These are phyloP conservation scores for Truncatella angustata DNA, from an alignment of 2,329 filamentous ascomycete species.

Conservation along the genomic window DNA sequence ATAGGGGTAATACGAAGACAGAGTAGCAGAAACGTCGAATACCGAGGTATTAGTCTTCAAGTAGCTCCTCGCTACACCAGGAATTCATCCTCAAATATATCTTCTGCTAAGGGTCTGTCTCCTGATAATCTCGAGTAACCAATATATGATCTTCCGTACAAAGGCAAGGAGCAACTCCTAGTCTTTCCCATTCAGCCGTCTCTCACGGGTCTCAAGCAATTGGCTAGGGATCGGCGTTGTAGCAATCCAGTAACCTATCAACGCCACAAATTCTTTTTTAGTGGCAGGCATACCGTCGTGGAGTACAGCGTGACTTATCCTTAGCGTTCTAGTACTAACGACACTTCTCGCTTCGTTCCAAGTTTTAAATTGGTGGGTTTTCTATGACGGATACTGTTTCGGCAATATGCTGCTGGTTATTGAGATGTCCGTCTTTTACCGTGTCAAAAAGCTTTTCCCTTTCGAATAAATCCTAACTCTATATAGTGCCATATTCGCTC, in stretches of 20 bases:
- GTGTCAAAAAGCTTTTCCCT: conserved; percentile 26
- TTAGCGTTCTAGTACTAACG: conserved; percentile 20
- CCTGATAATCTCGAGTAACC: conserved; percentile 27
- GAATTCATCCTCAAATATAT: no score
- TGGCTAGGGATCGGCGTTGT: conserved; percentile 23
- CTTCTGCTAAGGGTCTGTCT: conserved; percentile 21
- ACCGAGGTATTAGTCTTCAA: no score
- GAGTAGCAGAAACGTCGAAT: no score
- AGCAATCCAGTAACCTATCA: conserved; percentile 26
- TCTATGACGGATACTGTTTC: conserved; percentile 37
- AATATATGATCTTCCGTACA: conserved; percentile 21
- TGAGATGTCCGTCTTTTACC: conserved; percentile 16
- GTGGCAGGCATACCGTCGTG: no score
- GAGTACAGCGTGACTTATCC: conserved; percentile 12
- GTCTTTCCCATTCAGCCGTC: conserved; percentile 20
- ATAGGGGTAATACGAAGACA: no score
- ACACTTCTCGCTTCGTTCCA: conserved; percentile 27
- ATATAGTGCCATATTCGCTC: not conserved
- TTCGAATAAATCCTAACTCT: conserved; percentile 33
- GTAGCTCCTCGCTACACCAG: no score
- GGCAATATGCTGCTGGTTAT: conserved; percentile 28
- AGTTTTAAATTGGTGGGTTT: conserved; percentile 30
- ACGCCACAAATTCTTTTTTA: no score
- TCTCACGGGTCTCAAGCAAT: conserved; percentile 21
- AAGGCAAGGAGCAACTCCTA: conserved; percentile 20